A percentile compares a stretch with the other conserved stretches of the same genome.
Conservation (phyloP, 164 flowering plant genomes). For the Berberis thunbergii region DNA sequence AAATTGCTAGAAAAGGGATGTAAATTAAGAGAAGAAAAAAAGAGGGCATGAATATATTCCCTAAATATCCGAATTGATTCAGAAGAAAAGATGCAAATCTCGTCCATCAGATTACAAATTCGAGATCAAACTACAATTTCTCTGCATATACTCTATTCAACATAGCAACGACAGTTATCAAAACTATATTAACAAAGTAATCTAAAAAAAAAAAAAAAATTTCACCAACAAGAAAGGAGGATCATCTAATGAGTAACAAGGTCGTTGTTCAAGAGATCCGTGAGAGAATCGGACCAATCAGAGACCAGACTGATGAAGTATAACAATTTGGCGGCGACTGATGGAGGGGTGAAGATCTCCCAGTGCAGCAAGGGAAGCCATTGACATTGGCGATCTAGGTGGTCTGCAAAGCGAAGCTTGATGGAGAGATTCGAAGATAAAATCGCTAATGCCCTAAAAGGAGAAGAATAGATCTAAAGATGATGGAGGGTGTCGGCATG, state of each 20-base stretch:
- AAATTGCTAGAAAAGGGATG: neutral
- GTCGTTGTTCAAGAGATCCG: conserved; percentile 20
- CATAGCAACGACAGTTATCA: too few species aligned
- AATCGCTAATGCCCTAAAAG: too few species aligned
- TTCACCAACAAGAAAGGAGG: neutral
- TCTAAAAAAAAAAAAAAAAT: too few species aligned
- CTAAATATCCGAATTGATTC: neutral
- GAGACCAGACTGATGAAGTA: conserved; percentile 9
- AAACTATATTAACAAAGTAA: neutral
- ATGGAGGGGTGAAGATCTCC: conserved; percentile 10
- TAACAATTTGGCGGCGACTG: conserved; percentile 16
- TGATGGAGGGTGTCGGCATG: too few species aligned
- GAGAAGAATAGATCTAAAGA: too few species aligned
- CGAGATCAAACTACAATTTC: neutral
- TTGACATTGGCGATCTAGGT: conserved; percentile 1
- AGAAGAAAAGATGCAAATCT: neutral
- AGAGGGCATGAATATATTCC: neutral
- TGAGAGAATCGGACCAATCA: conserved; percentile 13
- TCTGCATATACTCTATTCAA: too few species aligned
- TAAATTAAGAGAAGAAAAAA: too few species aligned
- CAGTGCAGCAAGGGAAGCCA: conserved; percentile 10
- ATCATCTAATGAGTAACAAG: conserved; percentile 24
- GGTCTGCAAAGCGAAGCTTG: too few species aligned
- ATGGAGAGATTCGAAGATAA: too few species aligned
- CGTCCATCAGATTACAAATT: neutral